Evolutionary conservation across 768 basidiomycete species (phyloP).

Genomic region (Termitomyces sp.): DNA sequence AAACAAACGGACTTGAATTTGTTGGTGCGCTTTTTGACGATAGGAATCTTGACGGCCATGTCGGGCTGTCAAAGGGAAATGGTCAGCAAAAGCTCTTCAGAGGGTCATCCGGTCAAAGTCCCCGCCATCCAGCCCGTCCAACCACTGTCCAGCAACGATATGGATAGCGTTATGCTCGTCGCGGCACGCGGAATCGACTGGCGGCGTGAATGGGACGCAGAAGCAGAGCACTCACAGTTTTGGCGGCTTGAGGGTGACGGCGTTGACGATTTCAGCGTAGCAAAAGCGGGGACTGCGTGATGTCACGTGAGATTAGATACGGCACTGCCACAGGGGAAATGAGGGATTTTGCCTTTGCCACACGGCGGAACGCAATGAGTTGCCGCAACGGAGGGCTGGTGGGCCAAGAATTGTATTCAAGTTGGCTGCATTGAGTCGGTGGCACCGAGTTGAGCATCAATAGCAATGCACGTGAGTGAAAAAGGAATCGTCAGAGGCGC

Average conservation of each 20-base stretch:
- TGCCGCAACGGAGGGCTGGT: neutral
- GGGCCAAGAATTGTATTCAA: neutral
- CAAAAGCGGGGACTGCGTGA: neutral
- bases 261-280: slow-evolving; percentile 25
- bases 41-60: slow-evolving; percentile 50
- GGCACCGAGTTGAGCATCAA: neutral
- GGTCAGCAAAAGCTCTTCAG: no score
- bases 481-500: neutral
- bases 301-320: neutral
- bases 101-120: slow-evolving; percentile 31
- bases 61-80: slow-evolving; percentile 23
- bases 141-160: neutral
- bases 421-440: no score
- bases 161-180: slow-evolving; percentile 11
- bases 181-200: slow-evolving; percentile 7
- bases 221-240: slow-evolving; percentile 40
- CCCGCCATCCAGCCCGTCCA: slow-evolving; percentile 12
- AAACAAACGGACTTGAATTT: slow-evolving; percentile 77
- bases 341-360: neutral
- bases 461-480: slow-evolving; percentile 7
- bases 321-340: slow-evolving; percentile 4
- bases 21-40: slow-evolving; percentile 97
- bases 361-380: neutral
- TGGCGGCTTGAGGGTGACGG: slow-evolving; percentile 46
- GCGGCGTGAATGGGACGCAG: slow-evolving; percentile 21